phyloP scores from a whole-genome alignment of 2,329 filamentous ascomycete genomes.

The Xylaria sp. region DNA sequence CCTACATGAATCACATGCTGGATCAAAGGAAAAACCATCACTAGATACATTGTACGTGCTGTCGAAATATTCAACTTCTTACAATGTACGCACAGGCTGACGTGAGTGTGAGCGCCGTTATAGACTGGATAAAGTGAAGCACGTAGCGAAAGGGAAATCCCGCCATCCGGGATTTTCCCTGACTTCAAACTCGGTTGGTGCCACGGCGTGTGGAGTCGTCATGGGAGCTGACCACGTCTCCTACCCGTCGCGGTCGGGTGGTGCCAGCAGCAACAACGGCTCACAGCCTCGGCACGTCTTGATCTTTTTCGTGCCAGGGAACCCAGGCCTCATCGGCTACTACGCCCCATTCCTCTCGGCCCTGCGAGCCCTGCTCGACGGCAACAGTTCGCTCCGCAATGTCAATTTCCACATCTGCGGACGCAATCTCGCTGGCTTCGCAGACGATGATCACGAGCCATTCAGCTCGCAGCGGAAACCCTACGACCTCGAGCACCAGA shows the following conservation, averaged over 20 bases:
- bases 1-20: not conserved
- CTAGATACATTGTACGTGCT: not conserved
- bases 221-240: slow-evolving; percentile 23
- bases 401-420: slow-evolving; percentile 61
- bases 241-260: slow-evolving; percentile 15
- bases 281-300: slow-evolving; percentile 51
- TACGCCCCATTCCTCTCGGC: slow-evolving; percentile 70
- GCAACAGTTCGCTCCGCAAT: slow-evolving; percentile 34
- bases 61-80: not conserved
- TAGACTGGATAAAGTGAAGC: not conserved
- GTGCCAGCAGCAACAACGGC: slow-evolving; percentile 5
- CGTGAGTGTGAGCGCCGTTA: not conserved
- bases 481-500: slow-evolving; percentile 59
- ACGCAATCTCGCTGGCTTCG: slow-evolving; percentile 63
- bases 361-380: slow-evolving; percentile 60
- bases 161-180: too few relatives aligned
- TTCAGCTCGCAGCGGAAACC: slow-evolving; percentile 51
- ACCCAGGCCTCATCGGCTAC: slow-evolving; percentile 77
- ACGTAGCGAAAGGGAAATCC: not conserved
- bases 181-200: too few relatives aligned
- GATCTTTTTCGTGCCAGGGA: slow-evolving; percentile 76
- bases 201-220: not conserved
- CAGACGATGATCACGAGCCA: slow-evolving; percentile 56
- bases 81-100: not conserved
- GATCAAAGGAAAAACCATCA: not conserved